Evolutionary conservation across 2,329 filamentous ascomycete genomes (phyloP).

Genomic region (Neophaeococcomyces mojaviensis): DNA sequence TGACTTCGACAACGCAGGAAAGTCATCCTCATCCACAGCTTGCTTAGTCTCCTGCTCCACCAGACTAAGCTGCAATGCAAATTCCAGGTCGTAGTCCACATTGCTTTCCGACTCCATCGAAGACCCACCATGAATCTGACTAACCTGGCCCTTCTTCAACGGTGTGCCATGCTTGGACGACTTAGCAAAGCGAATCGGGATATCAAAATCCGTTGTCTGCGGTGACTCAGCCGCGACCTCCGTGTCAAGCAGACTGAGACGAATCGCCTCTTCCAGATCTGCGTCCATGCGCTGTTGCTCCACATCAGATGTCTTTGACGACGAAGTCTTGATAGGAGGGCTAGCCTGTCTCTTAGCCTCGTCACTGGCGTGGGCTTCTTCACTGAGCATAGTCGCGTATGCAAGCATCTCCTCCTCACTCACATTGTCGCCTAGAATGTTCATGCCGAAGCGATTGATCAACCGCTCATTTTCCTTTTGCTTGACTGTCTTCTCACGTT

Average conservation of each 20-base stretch:
- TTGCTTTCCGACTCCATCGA: conserved; percentile 27
- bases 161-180: conserved; percentile 21
- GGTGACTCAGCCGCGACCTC: conserved; percentile 20
- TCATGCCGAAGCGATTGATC: conserved; percentile 74
- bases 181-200: conserved; percentile 32
- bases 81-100: conserved; percentile 53
- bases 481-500: conserved; percentile 60
- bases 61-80: conserved; percentile 55
- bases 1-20: conserved; percentile 25
- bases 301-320: conserved; percentile 27
- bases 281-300: conserved; percentile 39
- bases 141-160: conserved; percentile 16
- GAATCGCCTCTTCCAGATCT: conserved; percentile 57
- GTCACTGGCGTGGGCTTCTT: conserved; percentile 49
- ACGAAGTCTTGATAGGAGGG: background rate
- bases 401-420: conserved; percentile 56
- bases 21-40: conserved; percentile 25
- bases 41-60: conserved; percentile 48
- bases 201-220: conserved; percentile 15
- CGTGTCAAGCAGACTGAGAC: conserved; percentile 40
- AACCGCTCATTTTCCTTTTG: conserved; percentile 63
- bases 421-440: conserved; percentile 53
- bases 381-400: conserved; percentile 55
- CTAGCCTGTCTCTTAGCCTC: conserved; percentile 38
- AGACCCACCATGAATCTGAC: conserved; percentile 26